Conservation (phyloP, 306 rosid genomes). For the Ochetophila trinervis region DNA sequence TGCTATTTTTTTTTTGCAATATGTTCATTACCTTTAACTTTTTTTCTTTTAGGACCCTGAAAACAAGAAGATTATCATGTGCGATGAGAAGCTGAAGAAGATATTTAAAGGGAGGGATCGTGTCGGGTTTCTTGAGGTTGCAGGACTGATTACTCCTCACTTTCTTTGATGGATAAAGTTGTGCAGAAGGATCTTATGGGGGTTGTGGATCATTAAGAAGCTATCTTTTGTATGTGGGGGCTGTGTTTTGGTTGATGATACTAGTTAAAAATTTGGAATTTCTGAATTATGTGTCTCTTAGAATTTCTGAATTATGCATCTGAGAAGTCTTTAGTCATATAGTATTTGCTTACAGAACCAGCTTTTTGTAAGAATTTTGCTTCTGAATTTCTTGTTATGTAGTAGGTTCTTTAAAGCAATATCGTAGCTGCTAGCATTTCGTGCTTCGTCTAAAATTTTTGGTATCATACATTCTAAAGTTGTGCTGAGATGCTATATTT, state of each 20-base stretch:
- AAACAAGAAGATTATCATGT: slow-evolving; percentile 67
- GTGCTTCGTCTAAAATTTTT: background rate
- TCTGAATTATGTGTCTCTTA: slow-evolving; percentile 18
- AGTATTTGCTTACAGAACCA: slow-evolving; percentile 25
- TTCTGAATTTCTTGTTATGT: slow-evolving; percentile 18
- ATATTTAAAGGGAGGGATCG: slow-evolving; percentile 69
- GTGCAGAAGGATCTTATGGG: background rate
- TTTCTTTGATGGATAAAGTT: slow-evolving; percentile 46
- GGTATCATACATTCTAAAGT: slow-evolving; percentile 6
- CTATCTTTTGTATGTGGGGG: slow-evolving; percentile 26
- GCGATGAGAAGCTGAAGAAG: slow-evolving; percentile 93
- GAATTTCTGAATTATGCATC: slow-evolving; percentile 23
- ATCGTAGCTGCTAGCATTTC: slow-evolving; percentile 5
- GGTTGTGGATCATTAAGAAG: slow-evolving; percentile 17
- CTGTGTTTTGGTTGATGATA: slow-evolving; percentile 36
- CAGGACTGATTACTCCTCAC: slow-evolving; percentile 83
- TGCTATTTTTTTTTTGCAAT: background rate
- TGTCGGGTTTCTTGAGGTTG: slow-evolving; percentile 80
- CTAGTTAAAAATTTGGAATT: slow-evolving; percentile 13
- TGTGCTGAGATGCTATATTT: background rate
- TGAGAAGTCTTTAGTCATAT: slow-evolving; percentile 21
- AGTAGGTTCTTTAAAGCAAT: slow-evolving; percentile 26
- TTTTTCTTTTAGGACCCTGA: slow-evolving; percentile 57
- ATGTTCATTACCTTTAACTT: background rate
- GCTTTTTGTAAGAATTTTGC: slow-evolving; percentile 33